These are phyloP conservation scores for Ogataea nonfermentans DNA, from an alignment of 805 yeast genomes.

Conservation along the genomic window DNA sequence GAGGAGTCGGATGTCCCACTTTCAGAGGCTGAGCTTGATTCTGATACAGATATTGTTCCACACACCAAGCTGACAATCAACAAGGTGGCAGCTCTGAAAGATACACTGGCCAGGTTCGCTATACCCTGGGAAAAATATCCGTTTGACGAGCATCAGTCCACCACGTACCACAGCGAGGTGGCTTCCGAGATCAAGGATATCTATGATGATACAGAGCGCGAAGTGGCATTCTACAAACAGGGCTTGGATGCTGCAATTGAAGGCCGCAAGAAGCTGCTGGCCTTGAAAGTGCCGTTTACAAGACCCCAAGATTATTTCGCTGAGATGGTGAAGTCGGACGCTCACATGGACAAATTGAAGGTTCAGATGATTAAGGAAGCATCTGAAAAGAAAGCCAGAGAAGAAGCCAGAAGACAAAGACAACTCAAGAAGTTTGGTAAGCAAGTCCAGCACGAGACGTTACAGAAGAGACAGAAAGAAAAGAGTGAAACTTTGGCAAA, in stretches of 20 bases:
- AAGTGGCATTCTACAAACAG: constrained; percentile 91
- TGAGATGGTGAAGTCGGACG: constrained; percentile 97
- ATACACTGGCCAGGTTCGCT: constrained; percentile 63
- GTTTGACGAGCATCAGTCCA: constrained; percentile 81
- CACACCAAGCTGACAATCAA: constrained; percentile 86
- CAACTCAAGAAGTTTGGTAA: constrained; percentile 95
- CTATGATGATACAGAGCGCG: constrained; percentile 94
- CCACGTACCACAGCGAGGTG: constrained; percentile 58
- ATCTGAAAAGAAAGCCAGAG: constrained; percentile 79
- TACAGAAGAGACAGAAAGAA: constrained; percentile 90
- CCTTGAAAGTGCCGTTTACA: constrained; percentile 79
- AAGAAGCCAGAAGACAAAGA: constrained; percentile 93
- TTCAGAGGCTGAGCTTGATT: constrained; percentile 88
- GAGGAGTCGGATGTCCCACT: constrained; percentile 83
- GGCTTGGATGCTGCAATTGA: constrained; percentile 79
- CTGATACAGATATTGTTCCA: constrained; percentile 94
- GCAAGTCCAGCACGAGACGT: constrained; percentile 90
- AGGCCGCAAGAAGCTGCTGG: constrained; percentile 64
- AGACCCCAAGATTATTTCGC: constrained; percentile 97
- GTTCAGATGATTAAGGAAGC: constrained; percentile 74
- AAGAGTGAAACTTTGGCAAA: constrained; percentile 87
- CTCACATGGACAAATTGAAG: constrained; percentile 94
- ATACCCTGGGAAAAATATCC: constrained; percentile 64
- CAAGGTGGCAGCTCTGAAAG: constrained; percentile 78
- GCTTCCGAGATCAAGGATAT: constrained; percentile 76